Evolutionary conservation across 441 rosid species (phyloP).

Genomic region (Gossypium davidsonii): DNA sequence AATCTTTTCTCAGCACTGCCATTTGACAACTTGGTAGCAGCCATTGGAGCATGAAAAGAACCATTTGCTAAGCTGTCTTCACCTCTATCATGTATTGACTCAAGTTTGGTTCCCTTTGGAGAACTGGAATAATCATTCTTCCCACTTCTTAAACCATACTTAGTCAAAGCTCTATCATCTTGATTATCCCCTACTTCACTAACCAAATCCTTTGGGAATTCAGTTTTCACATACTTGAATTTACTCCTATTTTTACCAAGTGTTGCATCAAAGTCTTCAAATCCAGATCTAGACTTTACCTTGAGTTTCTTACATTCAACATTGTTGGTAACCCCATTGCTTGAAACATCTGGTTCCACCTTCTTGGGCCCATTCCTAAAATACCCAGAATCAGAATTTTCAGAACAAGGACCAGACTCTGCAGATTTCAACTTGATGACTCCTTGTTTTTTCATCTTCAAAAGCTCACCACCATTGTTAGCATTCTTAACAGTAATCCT

Average conservation of each 20-base stretch:
- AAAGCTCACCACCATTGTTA: constrained; percentile 16
- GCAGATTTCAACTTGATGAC: constrained; percentile 26
- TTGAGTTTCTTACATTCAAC: constrained; percentile 31
- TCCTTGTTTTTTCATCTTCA: constrained; percentile 28
- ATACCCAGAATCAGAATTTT: constrained; percentile 56
- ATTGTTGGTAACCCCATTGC: constrained; percentile 31
- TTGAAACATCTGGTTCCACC: constrained; percentile 42
- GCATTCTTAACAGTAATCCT: constrained; percentile 28
- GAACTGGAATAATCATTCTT: constrained; percentile 22
- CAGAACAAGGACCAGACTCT: constrained; percentile 27
- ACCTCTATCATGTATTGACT: constrained; percentile 39
- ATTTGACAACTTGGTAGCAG: constrained; percentile 17
- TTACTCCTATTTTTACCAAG: constrained; percentile 33
- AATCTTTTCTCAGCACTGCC: constrained; percentile 31
- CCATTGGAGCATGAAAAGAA: constrained; percentile 23
- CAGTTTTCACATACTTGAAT: constrained; percentile 21
- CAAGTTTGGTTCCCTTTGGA: constrained; percentile 31
- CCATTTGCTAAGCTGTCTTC: constrained; percentile 45
- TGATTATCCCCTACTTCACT: constrained; percentile 19
- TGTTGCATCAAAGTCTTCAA: constrained; percentile 24
- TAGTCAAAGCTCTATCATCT: constrained; percentile 25
- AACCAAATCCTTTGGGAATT: constrained; percentile 24
- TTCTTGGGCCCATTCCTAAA: constrained; percentile 49
- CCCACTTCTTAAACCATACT: constrained; percentile 30
- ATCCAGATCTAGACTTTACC: constrained; percentile 30